Base-by-base conservation (phyloP, 2,329 filamentous ascomycete species). In the Pseudocercospora fijiensis region DNA sequence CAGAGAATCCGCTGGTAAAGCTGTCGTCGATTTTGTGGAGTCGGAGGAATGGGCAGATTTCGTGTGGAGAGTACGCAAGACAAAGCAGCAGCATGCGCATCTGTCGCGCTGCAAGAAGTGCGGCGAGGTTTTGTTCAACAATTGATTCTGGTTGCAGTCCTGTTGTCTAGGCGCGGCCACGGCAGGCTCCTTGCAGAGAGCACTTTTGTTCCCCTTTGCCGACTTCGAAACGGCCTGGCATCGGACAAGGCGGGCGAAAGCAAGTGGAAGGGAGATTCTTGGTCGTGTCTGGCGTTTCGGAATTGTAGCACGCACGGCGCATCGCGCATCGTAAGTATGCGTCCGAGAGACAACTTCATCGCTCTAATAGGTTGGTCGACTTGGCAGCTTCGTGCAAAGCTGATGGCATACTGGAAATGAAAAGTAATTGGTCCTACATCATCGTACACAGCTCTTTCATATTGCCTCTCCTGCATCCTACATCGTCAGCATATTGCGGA, bases 21-120 rank as follows among this genome's bases (percentile, higher is more conserved):
- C 58, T 33, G 33, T 62, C 33, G n/a, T 52, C 27, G 20, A 28
- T 22, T 60, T 63, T 24, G 61, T 53, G 10, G 61, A 63, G 16
- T 56, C 57, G 20, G 63, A 63, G 37, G 55, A 65, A n/a, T 62
- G 63, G 33, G 28, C 58, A 13, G 63, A 67, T 28, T 63, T 64
- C 30, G 63, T 63, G 26, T 67, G 61, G 61, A 30, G 59, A 20
- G 49, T 65, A 49, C 60, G 59, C 49, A 67, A 64, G 58, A 62
- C 63, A 18, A 67, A 64, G 61, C 61, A 65, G 58, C 62, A 51
- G 49, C 55, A 57, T 41, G 18, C 43, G 33, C 33, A 45, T 18
- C 30, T 67, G 33, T 41, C 37, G 16, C 49, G 45, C 28, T 67
- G 65, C 61, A 62, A 43, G 37, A 28, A 26, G 5, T 67, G 65